phyloP scores from a whole-genome alignment of 2,329 filamentous ascomycete species.

The Pleurostoma richardsiae region DNA sequence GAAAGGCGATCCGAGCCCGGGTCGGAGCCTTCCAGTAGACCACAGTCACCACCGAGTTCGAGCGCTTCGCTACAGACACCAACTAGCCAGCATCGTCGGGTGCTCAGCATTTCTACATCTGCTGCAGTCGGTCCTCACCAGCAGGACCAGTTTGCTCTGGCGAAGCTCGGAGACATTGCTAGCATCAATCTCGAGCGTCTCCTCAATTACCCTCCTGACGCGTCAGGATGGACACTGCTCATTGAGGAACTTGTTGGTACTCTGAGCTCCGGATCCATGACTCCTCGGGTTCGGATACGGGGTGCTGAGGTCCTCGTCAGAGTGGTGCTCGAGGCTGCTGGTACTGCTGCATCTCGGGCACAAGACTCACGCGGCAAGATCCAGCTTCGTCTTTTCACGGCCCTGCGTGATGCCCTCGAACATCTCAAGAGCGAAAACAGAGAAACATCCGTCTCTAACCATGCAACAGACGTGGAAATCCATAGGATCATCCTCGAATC shows the following conservation, averaged over 20 bases:
- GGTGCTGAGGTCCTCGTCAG: slow-evolving; percentile 62
- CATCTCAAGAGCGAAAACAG: slow-evolving; percentile 51
- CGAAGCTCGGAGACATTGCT: slow-evolving; percentile 69
- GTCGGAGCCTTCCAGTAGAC: slow-evolving; percentile 23
- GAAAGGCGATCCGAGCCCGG: slow-evolving; percentile 26
- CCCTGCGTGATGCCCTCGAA: slow-evolving; percentile 56
- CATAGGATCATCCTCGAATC: slow-evolving; percentile 77
- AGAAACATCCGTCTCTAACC: slow-evolving; percentile 49
- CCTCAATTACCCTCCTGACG: slow-evolving; percentile 57
- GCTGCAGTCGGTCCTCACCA: slow-evolving; percentile 47
- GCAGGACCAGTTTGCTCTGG: slow-evolving; percentile 62
- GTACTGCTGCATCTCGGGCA: slow-evolving; percentile 46
- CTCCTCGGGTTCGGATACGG: slow-evolving; percentile 48
- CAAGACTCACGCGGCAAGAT: slow-evolving; percentile 51
- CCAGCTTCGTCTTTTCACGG: slow-evolving; percentile 66
- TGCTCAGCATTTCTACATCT: slow-evolving; percentile 42
- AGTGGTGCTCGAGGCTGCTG: slow-evolving; percentile 53
- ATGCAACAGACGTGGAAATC: slow-evolving; percentile 68
- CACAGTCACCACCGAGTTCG: slow-evolving; percentile 27
- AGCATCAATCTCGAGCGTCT: slow-evolving; percentile 72
- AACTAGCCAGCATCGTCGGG: slow-evolving; percentile 32
- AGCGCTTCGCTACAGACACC: slow-evolving; percentile 27
- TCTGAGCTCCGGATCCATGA: slow-evolving; percentile 40
- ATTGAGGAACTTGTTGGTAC: slow-evolving; percentile 47
- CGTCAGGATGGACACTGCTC: slow-evolving; percentile 73